Evolutionary conservation across 208 protist species (phyloP).

Genomic region (Eutreptiella sp.): DNA sequence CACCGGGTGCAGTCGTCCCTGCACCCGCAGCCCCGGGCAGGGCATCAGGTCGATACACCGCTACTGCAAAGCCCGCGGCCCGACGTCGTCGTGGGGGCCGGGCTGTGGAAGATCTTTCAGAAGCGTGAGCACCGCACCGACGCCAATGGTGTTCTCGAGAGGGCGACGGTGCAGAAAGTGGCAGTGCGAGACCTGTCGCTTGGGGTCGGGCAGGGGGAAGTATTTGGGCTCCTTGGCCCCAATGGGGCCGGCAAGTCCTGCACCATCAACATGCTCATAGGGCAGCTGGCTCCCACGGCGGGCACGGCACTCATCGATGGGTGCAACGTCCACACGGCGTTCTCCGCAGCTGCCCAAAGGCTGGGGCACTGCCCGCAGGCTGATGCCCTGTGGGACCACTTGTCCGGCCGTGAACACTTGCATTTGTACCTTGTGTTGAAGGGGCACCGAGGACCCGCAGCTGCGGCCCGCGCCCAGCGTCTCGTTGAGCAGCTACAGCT

Average conservation of each 20-base stretch:
- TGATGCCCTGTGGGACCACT: slow-evolving; percentile 7
- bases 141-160: too few species aligned
- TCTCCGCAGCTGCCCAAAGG: too few species aligned
- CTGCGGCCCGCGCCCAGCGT: background rate
- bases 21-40: too few species aligned
- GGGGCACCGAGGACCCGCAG: background rate
- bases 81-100: too few species aligned
- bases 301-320: background rate
- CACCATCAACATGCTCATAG: slow-evolving; percentile 27
- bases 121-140: too few species aligned
- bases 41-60: too few species aligned
- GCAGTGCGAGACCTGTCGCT: slow-evolving; percentile 30
- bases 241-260: slow-evolving; percentile 42
- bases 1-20: too few species aligned
- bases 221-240: slow-evolving; percentile 34
- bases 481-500: slow-evolving; percentile 11
- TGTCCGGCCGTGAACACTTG: slow-evolving; percentile 20
- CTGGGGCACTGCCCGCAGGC: slow-evolving; percentile 24
- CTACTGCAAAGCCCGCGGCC: too few species aligned
- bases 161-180: slow-evolving; percentile 15
- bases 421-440: slow-evolving; percentile 4
- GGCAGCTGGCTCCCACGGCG: slow-evolving; percentile 13
- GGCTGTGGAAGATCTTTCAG: too few species aligned
- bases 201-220: slow-evolving; percentile 19
- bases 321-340: background rate